These are phyloP conservation scores for Dothidotthia symphoricarpi DNA, from an alignment of 2,329 filamentous ascomycete genomes.

Conservation along the genomic window DNA sequence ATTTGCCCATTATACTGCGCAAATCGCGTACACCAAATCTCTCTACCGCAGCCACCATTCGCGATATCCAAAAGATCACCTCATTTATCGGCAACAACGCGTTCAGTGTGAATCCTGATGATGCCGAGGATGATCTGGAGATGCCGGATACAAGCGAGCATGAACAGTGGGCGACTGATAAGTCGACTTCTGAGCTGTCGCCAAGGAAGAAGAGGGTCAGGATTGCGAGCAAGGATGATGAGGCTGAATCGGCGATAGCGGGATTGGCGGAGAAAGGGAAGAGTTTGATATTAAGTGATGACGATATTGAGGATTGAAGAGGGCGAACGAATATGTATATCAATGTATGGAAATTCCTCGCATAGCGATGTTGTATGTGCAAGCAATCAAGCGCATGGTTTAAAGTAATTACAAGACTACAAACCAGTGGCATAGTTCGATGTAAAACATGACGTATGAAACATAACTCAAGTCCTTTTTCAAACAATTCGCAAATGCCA, in stretches of 20 bases:
- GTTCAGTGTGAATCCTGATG: constrained; percentile 27
- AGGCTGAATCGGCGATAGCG: constrained; percentile 23
- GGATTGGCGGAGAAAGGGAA: constrained; percentile 27
- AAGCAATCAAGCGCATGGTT: too few relatives aligned
- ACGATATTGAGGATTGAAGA: constrained; percentile 48
- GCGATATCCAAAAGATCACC: constrained; percentile 67
- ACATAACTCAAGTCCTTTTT: too few relatives aligned
- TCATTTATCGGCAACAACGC: constrained; percentile 51
- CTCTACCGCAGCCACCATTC: constrained; percentile 39
- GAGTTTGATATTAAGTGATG: constrained; percentile 47
- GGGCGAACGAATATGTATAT: background rate
- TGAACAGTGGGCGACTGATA: constrained; percentile 48
- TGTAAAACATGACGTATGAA: too few relatives aligned
- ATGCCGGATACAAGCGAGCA: constrained; percentile 24
- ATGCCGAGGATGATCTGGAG: constrained; percentile 31
- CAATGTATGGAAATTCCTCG: background rate
- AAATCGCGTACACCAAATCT: constrained; percentile 30
- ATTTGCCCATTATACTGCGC: constrained; percentile 66
- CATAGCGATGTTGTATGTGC: too few relatives aligned
- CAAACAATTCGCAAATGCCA: too few relatives aligned
- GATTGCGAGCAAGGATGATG: constrained; percentile 22
- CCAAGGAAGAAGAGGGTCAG: constrained; percentile 19
- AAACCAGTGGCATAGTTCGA: too few relatives aligned
- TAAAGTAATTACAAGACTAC: too few relatives aligned
- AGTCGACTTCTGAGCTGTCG: constrained; percentile 30